phyloP scores from a whole-genome alignment of 1,284 basidiomycete genomes.

The Puccinia triticina region DNA sequence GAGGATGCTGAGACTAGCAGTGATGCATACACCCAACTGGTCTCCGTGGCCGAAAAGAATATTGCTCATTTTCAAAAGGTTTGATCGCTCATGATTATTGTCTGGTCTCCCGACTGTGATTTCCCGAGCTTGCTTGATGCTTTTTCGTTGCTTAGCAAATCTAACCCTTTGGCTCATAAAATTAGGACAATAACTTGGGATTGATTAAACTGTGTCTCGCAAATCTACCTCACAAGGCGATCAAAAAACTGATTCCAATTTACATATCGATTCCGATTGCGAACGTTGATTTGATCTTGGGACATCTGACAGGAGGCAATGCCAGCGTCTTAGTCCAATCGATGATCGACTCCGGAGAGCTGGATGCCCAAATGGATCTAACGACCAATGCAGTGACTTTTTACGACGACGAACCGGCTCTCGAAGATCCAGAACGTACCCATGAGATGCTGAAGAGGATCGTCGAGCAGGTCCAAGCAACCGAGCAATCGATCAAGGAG shows the following conservation, averaged over 20 bases:
- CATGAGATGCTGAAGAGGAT: not conserved
- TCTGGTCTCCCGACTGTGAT: not conserved
- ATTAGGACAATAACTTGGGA: slow-evolving; percentile 41
- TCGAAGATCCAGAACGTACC: not conserved
- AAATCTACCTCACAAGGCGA: slow-evolving; percentile 12
- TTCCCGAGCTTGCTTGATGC: not conserved
- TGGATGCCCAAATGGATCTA: slow-evolving; percentile 23
- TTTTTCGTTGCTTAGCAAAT: not conserved
- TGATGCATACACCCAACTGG: not conserved
- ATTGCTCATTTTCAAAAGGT: slow-evolving; percentile 21
- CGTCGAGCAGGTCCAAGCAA: slow-evolving; percentile 5
- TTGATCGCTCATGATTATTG: not conserved
- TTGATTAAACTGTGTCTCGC: slow-evolving; percentile 41
- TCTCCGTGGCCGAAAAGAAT: slow-evolving; percentile 23
- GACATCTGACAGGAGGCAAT: not conserved
- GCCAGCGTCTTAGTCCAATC: not conserved
- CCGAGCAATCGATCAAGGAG: slow-evolving; percentile 4
- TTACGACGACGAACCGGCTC: not conserved
- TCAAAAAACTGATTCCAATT: slow-evolving; percentile 37
- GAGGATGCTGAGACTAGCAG: not conserved
- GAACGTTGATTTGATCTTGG: not conserved
- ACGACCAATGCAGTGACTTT: not conserved
- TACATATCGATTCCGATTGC: slow-evolving; percentile 39
- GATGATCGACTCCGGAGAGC: slow-evolving; percentile 41
- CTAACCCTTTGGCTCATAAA: not conserved